phyloP scores from a whole-genome alignment of 768 basidiomycete species.

The Tricholoma terreum region DNA sequence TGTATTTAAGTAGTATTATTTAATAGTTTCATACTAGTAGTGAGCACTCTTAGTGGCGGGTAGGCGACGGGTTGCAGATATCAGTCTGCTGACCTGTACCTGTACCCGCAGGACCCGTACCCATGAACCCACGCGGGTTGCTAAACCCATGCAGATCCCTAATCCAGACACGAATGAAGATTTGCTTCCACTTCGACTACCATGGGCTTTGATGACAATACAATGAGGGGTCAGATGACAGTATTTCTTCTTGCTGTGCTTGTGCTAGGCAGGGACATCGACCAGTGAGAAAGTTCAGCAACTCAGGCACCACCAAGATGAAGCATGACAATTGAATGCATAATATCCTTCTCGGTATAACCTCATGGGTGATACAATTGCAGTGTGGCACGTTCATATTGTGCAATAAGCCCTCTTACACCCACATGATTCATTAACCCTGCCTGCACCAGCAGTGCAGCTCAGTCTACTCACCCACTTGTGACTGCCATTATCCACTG shows the following conservation, averaged over 20 bases:
- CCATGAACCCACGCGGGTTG: too few relatives aligned
- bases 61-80: too few relatives aligned
- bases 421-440: slow-evolving; percentile 7
- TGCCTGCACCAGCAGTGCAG: slow-evolving; percentile 8
- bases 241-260: slow-evolving; percentile 6
- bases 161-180: not conserved
- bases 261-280: slow-evolving; percentile 13
- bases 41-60: too few relatives aligned
- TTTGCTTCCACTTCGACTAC: slow-evolving; percentile 3
- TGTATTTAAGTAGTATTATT: too few relatives aligned
- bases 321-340: slow-evolving; percentile 9
- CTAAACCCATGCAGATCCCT: too few relatives aligned
- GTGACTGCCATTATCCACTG: slow-evolving; percentile 12
- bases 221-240: slow-evolving; percentile 1
- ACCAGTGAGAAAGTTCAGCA: slow-evolving; percentile 8
- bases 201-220: too few relatives aligned
- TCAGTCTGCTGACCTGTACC: too few relatives aligned
- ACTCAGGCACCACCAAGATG: not conserved
- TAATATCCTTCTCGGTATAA: slow-evolving; percentile 12
- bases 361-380: slow-evolving; percentile 13
- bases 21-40: too few relatives aligned
- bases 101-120: too few relatives aligned
- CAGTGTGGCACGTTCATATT: slow-evolving; percentile 9
- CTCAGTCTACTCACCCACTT: slow-evolving; percentile 8
- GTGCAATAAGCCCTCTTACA: slow-evolving; percentile 4